A percentile compares a stretch with the other conserved stretches of the same genome.
Conservation (phyloP, 1,139 yeast genomes). For the Martiniozyma asiatica region DNA sequence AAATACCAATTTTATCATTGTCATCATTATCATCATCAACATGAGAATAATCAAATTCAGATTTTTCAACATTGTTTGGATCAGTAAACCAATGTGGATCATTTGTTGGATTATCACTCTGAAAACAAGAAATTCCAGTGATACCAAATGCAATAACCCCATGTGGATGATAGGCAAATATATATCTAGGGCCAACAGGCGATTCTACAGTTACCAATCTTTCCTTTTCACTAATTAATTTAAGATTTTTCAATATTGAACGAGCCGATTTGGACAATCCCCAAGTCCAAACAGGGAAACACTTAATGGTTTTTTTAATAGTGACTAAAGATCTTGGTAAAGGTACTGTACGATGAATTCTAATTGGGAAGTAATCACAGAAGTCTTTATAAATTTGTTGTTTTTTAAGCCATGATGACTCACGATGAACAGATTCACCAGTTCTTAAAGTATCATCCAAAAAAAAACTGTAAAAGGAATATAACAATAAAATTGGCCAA, state of each 20-base stretch:
- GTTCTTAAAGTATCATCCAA: conserved; percentile 58
- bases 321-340: conserved; percentile 57
- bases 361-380: conserved; percentile 71
- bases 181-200: conserved; percentile 63
- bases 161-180: conserved; percentile 94
- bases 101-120: conserved; percentile 26
- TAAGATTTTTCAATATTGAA: conserved; percentile 1
- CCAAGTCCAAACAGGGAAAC: conserved; percentile 3
- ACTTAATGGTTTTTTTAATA: not conserved
- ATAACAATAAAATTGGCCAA: conserved; percentile 52
- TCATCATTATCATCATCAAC: no score
- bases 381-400: conserved; percentile 59
- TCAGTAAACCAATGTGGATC: conserved; percentile 6
- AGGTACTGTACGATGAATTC: conserved; percentile 57
- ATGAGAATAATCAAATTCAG: no score
- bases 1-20: no score
- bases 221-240: conserved; percentile 5
- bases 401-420: conserved; percentile 46
- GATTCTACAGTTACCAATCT: conserved; percentile 19
- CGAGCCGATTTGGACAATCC: conserved; percentile 3
- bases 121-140: conserved; percentile 51
- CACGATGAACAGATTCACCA: conserved; percentile 54
- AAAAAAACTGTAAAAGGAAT: conserved; percentile 45
- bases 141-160: conserved; percentile 93
- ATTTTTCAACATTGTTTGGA: no score